These are phyloP conservation scores for Pythium pyrilobum DNA, from an alignment of 352 stramenopile species.

Conservation along the genomic window DNA sequence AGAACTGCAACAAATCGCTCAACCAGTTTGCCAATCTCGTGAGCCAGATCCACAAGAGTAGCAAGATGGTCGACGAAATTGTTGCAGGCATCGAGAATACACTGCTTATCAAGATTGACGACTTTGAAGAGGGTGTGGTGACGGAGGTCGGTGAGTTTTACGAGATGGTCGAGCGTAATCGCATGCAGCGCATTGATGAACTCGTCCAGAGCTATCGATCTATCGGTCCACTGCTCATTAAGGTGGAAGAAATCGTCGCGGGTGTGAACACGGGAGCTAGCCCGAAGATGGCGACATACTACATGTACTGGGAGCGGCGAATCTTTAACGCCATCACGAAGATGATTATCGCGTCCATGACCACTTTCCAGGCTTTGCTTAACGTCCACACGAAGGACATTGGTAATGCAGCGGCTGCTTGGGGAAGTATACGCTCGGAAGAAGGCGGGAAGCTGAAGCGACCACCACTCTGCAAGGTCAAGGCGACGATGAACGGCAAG, in stretches of 20 bases:
- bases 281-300: slow-evolving; percentile 91
- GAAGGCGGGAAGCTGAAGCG: slow-evolving; percentile 72
- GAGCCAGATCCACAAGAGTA: slow-evolving; percentile 93
- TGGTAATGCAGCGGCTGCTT: slow-evolving; percentile 33
- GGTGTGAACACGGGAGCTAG: slow-evolving; percentile 90
- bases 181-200: slow-evolving; percentile 86
- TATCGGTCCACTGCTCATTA: slow-evolving; percentile 92
- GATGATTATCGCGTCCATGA: slow-evolving; percentile 95
- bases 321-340: slow-evolving; percentile 97
- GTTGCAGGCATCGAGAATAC: slow-evolving; percentile 88
- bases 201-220: slow-evolving; percentile 93
- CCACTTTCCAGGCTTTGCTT: slow-evolving; percentile 90
- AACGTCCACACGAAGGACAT: slow-evolving; percentile 88
- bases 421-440: slow-evolving; percentile 40
- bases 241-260: slow-evolving; percentile 95
- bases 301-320: slow-evolving; percentile 96
- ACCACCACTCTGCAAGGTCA: slow-evolving; percentile 90
- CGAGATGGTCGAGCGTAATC: slow-evolving; percentile 90
- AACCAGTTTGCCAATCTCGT: slow-evolving; percentile 93
- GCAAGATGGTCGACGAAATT: slow-evolving; percentile 94
- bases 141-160: slow-evolving; percentile 94
- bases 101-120: slow-evolving; percentile 89
- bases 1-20: slow-evolving; percentile 89
- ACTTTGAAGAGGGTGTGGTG: slow-evolving; percentile 86
- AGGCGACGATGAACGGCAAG: slow-evolving; percentile 93